These are phyloP conservation scores for Rhodosorus marinus DNA, from an alignment of 23 red algal species.

Conservation along the genomic window DNA sequence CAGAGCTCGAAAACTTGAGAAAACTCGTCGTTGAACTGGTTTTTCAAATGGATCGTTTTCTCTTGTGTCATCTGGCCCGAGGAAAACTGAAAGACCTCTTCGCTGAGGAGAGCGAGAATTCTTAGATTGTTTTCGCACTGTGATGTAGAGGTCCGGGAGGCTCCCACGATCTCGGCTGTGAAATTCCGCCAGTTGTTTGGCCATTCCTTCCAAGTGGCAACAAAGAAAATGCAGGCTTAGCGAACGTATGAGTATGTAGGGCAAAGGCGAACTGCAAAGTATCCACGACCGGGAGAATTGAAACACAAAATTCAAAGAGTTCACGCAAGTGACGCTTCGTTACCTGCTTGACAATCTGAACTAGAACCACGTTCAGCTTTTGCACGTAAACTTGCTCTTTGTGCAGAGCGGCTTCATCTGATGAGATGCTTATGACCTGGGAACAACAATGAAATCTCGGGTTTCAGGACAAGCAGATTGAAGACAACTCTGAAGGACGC, in stretches of 20 bases:
- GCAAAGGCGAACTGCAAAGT: too few relatives aligned
- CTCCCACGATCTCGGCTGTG: constrained; percentile 67
- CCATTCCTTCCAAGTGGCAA: too few relatives aligned
- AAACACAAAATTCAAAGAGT: too few relatives aligned
- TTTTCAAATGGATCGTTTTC: constrained; percentile 61
- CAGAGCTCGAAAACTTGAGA: constrained; percentile 82
- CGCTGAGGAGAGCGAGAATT: constrained; percentile 74
- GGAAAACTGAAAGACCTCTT: constrained; percentile 97
- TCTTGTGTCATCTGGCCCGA: constrained; percentile 94
- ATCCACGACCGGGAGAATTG: too few relatives aligned
- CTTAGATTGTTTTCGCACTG: constrained; percentile 97
- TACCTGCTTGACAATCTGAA: constrained; percentile 89
- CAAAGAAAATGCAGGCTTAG: too few relatives aligned
- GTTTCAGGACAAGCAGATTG: too few relatives aligned
- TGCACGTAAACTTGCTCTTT: constrained; percentile 59
- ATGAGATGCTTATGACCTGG: constrained; percentile 53
- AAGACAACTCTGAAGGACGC: too few relatives aligned
- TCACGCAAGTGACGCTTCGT: too few relatives aligned
- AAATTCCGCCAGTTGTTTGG: constrained; percentile 73
- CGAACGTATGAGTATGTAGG: too few relatives aligned
- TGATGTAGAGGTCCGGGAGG: constrained; percentile 36
- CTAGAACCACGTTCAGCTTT: constrained; percentile 92
- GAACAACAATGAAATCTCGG: too few relatives aligned
- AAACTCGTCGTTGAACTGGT: constrained; percentile 93
- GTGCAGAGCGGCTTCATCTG: constrained; percentile 32